Percentiles rank a stretch among this genome's conserved stretches.
Evolutionary conservation across 352 stramenopile genomes (phyloP).

Genomic region (Pythium volutum): DNA sequence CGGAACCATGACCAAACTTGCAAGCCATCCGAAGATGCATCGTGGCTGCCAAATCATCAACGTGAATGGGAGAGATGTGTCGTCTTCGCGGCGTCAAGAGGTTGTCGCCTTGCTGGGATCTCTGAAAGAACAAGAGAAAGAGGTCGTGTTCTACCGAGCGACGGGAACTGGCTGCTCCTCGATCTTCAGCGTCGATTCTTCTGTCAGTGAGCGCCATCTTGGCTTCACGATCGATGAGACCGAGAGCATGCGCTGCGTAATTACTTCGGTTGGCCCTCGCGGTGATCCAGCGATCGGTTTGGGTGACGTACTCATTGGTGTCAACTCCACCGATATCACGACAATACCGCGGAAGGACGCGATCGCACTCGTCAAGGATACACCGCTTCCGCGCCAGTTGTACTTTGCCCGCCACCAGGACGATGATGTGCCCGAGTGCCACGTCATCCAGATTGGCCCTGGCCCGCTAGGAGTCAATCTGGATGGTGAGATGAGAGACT

Average conservation of each 20-base stretch:
- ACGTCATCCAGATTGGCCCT: slow-evolving; percentile 34
- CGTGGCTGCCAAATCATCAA: slow-evolving; percentile 51
- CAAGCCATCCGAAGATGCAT: slow-evolving; percentile 35
- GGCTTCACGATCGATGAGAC: slow-evolving; percentile 35
- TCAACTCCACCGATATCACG: slow-evolving; percentile 45
- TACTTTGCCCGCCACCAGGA: slow-evolving; percentile 31
- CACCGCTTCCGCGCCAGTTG: slow-evolving; percentile 32
- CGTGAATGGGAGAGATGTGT: slow-evolving; percentile 53
- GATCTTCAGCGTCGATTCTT: slow-evolving; percentile 31
- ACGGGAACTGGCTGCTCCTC: slow-evolving; percentile 21
- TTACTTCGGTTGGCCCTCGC: slow-evolving; percentile 24
- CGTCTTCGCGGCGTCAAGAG: slow-evolving; percentile 31
- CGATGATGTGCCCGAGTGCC: slow-evolving; percentile 36
- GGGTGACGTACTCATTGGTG: slow-evolving; percentile 42
- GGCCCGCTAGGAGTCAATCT: slow-evolving; percentile 52
- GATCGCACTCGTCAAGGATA: slow-evolving; percentile 28
- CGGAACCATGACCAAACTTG: slow-evolving; percentile 35
- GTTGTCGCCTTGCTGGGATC: slow-evolving; percentile 33
- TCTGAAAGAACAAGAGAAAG: slow-evolving; percentile 48
- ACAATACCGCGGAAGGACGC: slow-evolving; percentile 29
- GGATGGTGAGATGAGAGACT: slow-evolving; percentile 29
- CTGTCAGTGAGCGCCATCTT: slow-evolving; percentile 21
- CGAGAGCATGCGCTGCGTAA: slow-evolving; percentile 37
- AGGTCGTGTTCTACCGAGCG: slow-evolving; percentile 53
- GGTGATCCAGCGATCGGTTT: slow-evolving; percentile 18